Base-by-base conservation (phyloP, 169 alveolate species). In the Neospora caninum region DNA sequence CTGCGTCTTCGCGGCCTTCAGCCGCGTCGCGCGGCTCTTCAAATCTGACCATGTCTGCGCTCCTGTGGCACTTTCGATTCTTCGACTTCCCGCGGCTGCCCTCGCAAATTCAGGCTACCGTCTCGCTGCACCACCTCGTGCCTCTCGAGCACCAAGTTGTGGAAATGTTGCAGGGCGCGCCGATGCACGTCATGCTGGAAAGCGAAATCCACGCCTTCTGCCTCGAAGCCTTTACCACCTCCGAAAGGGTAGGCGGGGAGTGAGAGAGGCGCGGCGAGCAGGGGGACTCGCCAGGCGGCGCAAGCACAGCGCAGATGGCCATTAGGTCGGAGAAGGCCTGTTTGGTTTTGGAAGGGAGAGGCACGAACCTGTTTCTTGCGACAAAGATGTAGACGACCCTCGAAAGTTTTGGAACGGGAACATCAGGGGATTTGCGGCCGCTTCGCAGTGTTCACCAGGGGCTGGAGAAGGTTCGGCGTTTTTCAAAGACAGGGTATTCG, bases 81-180 rank as follows among this genome's bases (percentile, higher is more conserved):
- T 93, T 93, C 78, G 91, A 82, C 54, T 87, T 87, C 38, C 4
- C 84, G n/a, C 45, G 88, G 29, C 70, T 88, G 39, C 95, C 95
- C 39, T 58, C 86, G 38, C 88, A 93, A 27, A 22, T 93, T 7
- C 78, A 87, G 58, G 93, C 91, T 0, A 38, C 86, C 16, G 83
- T 93, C 78, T 45, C 95, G 27, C 91, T 82, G 58, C 93, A 87
- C 31, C 93, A 93, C 13, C 80, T 93, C 58, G 70, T 69, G 86
- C 95, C 95, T 18, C 83, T 93, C 88, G 88, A 88, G 91, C 94
- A 80, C 83, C 91, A 88, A n/a, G 91, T 91, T 34, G 42, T 80
- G 10, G 84, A 80, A 58, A 91, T 93, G 88, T 91, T 93, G 86
- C 69, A 38, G 91, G 54, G 43, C 29, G 93, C 95, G 22, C 95